Evolutionary conservation across 2,329 filamentous ascomycete species (phyloP), one percentile per base, ranked within the genome.

Genomic region (Sclerotinia sclerotiorum): DNA sequence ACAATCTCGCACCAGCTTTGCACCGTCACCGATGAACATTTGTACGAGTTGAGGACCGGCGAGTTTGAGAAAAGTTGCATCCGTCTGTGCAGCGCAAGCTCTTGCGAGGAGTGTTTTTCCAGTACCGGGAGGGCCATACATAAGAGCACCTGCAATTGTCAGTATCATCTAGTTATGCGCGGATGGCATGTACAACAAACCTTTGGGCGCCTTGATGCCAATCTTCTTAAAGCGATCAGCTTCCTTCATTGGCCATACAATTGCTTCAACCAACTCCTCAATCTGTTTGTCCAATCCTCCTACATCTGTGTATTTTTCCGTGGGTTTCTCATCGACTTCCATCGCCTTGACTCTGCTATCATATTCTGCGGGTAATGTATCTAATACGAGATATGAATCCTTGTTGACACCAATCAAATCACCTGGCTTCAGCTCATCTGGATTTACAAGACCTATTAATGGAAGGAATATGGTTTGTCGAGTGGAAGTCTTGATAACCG

Each of bases 231-330:
- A 99, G 27, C 94, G 88, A 76, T 99, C 96, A 1, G 95, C 94
- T 82, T 99, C 94, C 86, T 98, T 98, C 95, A 99, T 99, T 2
- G 95, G 95, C 94, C 94, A 98, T 42, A 99, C 95, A 62, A 99
- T 95, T 68, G 95, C 95, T 83, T 99, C 95, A 11, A 99, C 94
- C 67, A 99, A 86, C 82, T 99, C 96, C 80, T 97, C 94, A 78
- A 99, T 99, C 84, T 99, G 95, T 83, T 99, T 99, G 82, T 97
- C 94, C 76, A 99, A 81, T 64, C 95, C 95, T 82, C 95, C 95
- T 19, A 99, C 96, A 82, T 99, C 95, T 67, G 90, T 95, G 83
- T 99, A 99, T 82, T 98, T 97, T 82, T 99, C 95, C 51, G 94
- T 98, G 13, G 95, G 96, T 85, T 99, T 99, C 86, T 99, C 96